Conservation (phyloP, 345 rosid genomes). For the Isatis tinctoria region DNA sequence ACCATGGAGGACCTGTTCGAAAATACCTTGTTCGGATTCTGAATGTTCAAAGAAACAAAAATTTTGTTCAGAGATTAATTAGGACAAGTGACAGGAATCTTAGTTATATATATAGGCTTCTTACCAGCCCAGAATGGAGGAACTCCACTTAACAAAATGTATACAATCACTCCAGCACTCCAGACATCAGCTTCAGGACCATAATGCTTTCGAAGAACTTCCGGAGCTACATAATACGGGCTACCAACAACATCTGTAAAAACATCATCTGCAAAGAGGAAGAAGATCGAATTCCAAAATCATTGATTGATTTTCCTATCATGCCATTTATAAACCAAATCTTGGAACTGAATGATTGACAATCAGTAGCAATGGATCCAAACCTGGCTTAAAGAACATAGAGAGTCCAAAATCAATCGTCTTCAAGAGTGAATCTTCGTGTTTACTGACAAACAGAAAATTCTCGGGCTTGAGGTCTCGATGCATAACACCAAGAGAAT, state of each 20-base stretch:
- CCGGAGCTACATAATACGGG: slow-evolving; percentile 94
- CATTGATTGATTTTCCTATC: not conserved
- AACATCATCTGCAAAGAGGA: slow-evolving; percentile 52
- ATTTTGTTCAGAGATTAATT: not conserved
- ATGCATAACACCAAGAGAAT: slow-evolving; percentile 91
- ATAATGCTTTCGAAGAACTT: slow-evolving; percentile 67
- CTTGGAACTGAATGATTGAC: not conserved
- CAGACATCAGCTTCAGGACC: slow-evolving; percentile 92
- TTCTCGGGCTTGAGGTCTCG: slow-evolving; percentile 91
- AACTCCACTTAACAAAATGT: slow-evolving; percentile 83
- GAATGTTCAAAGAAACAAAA: slow-evolving; percentile 12
- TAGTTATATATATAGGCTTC: not conserved
- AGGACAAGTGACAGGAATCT: not conserved
- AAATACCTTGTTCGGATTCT: slow-evolving; percentile 85
- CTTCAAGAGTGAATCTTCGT: slow-evolving; percentile 76
- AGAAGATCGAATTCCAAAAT: not conserved
- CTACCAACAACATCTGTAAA: slow-evolving; percentile 87
- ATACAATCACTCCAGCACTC: slow-evolving; percentile 95
- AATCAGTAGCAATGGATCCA: not conserved
- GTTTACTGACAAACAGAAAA: slow-evolving; percentile 59
- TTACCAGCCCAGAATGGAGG: slow-evolving; percentile 98
- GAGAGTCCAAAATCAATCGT: slow-evolving; percentile 92
- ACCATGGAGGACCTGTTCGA: slow-evolving; percentile 80
- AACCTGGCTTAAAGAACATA: slow-evolving; percentile 82
- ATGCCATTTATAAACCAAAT: not conserved